Evolutionary conservation across 1,284 basidiomycete genomes (phyloP), one percentile per base, ranked within the genome.

Genomic region (Cryptococcus sp.): DNA sequence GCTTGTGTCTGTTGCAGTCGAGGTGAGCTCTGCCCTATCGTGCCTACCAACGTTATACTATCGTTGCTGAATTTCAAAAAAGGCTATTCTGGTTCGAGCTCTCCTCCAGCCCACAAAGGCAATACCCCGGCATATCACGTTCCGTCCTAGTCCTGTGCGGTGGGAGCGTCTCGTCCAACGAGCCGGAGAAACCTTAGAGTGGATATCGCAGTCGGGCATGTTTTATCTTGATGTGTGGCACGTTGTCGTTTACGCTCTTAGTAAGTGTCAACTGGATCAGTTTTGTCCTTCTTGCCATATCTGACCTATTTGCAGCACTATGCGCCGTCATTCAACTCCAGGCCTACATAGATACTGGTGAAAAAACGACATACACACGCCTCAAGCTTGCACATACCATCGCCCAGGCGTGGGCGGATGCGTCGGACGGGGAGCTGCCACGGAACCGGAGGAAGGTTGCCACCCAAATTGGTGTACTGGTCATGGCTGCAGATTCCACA

Each of bases 161-260:
- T 46, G 44, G 44, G 21, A 21, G 21, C 44, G 44, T 15, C n/a
- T 46, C 2, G 13, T 46, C 4, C 12, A 46, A 23, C 44, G 44
- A 2, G 11, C 44, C 4, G 44, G 44, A 21, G 44, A 46, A 20
- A 28, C 9, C 13, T 15, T 46, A 4, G 44, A 46, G 20, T 46
- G 44, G 44, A 46, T 46, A n/a, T 46, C 44, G 7, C 21, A 46
- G 44, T 23, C 21, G 4, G 44, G 44, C 12, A 46, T 46, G 44
- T 46, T 46, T 11, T 46, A 46, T 11, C 44, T 46, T 11, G 44
- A 46, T 21, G 44, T 46, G 28, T 46, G 44, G 44, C 44, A 46
- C 20, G 28, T 46, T 21, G 44, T 46, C 44, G 21, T 46, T 5
- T 28, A 46, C 20, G 7, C 44, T n/a, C n/a, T 46, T 2, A 28